Evolutionary conservation across 1,139 yeast species (phyloP), one percentile per base, ranked within the genome.

Genomic region (Scheffersomyces quercinus): DNA sequence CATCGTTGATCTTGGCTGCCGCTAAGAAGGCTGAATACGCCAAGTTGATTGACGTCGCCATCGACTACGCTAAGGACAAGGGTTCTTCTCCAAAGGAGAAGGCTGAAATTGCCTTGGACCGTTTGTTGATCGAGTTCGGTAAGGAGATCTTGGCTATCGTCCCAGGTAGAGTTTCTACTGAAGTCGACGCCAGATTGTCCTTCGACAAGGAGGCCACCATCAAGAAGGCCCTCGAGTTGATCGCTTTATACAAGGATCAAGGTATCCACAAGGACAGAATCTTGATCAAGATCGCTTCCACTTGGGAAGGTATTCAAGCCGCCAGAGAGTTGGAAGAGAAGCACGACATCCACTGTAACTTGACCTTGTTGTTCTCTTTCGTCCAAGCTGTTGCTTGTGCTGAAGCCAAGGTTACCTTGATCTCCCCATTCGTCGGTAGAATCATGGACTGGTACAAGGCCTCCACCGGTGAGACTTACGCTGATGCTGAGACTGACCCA

Each of bases 261-360:
- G 98, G 98, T 56, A 85, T 93, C 60, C 64, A 73, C 54, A 89
- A 88, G 78, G 97, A 91, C 53, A 82, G 98, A 70, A 82, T 93
- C 50, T 81, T 93, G 67, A 95, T 93, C 74, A 93, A 93, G 83
- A 82, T 95, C 60, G 99, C 99, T 51, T 87, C 98, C 52, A 93
- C 99, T 56, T 93, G 95, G 89, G 99, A 93, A 77, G 99, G 99
- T 80, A 93, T 93, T 68, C 97, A 89, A 75, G 99, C 99, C 59
- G 99, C 99, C 48, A 83, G 85, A 68, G 96, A 88, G 71, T 82
- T 95, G 68, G 99, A 95, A 78, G 70, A 84, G 55, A 83, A 93
- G 73, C 81, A 93, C 77, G 90, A 83, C 44, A 82, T 93, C 61
- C 99, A 93, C 85, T 83, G 88, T 77, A 93, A 93, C 83, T 81